Base-by-base conservation (phyloP, 73 alveolate genomes). In the Paramecium primaurelia region DNA sequence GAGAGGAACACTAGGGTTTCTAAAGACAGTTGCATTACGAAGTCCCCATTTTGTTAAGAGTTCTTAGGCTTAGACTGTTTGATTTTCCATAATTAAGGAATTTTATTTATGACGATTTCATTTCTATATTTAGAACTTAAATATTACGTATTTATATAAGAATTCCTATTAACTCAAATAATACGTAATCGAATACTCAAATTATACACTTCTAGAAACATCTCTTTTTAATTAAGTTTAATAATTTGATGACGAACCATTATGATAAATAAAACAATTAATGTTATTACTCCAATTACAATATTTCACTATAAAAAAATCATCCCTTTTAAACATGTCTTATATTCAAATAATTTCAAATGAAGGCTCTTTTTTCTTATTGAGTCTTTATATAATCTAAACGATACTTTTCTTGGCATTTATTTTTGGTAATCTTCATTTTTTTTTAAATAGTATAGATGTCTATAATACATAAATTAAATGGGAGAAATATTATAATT, bases 1-100 rank as follows among this genome's bases (percentile, higher is more conserved):
- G 34, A 37, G 22, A 73, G 87, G 87, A 6, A 37, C 58, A 42
- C 91, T 80, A 1, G 58, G 58, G 58, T 80, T 80, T 80, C 91
- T 80, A 64, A n/a, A 80, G 12, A 49, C 91, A 16, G 47, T 80
- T 26, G 91, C 34, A 49, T 80, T 80, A 8, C 34, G 45, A 18
- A 80, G 47, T 44, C 73, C 73, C 91, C 91, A 80, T 49, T 26
- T 49, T 40, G 47, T 9, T 80, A 80, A 49, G 8, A 64, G 84
- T 64, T 64, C 84, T 64, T 64, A 64, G 2, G 22, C 45, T 34
- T 10, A 64, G 12, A 34, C 8, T 32, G 51, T 64, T 64, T 28
- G 47, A 34, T 64, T 64, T 4, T 64, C 84, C 84, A 64, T 64
- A 64, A 64, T 64, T 64, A 64, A 64, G 28, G 84, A 54, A 54